Base-by-base conservation (phyloP, 108 stramenopile genomes). In the Cyclostephanos tholiformis region DNA sequence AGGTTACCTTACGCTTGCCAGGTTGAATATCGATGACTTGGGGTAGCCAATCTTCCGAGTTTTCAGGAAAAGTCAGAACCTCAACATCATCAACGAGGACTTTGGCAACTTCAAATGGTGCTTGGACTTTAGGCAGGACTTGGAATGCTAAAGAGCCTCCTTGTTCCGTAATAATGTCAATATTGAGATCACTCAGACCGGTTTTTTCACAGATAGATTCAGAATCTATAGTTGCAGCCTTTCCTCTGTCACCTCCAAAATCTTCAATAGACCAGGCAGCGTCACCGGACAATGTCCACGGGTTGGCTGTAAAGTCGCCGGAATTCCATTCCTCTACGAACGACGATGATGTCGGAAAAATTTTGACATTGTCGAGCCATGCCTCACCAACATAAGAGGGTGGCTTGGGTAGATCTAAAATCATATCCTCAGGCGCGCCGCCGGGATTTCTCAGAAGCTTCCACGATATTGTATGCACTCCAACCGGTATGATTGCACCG, bases 101-200 rank as follows among this genome's bases (percentile, higher is more conserved):
- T 36, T 72, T 61, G 19, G 63, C 69, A 26, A 72, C 17, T 22
- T 82, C 81, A 51, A 76, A 72, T 4, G 81, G 65, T 3, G 49
- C 66, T 49, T 27, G 57, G 29, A 82, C 65, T 36, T 71, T 68
- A 35, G 75, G 65, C 20, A 82, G 57, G 6, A 76, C 19, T 44
- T 60, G 35, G 53, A 70, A 72, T 0, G 41, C 41, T 12, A 82
- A 20, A 20, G 26, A 60, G 14, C 81, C 81, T 67, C 81, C 81
- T 44, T 60, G 43, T 36, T 82, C 81, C 10, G 81, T 82, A 6
- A 82, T 75, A 14, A 82, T 75, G 44, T 72, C 81, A 44, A 82
- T 82, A 67, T 71, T 82, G 30, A 82, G 72, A 57, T 63, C 63
- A 19, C 70, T 57, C 0, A 20, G 19, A 14, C 81, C 81, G 52